Evolutionary conservation across 345 rosid species (phyloP).

Genomic region (Arabis hirsuta): DNA sequence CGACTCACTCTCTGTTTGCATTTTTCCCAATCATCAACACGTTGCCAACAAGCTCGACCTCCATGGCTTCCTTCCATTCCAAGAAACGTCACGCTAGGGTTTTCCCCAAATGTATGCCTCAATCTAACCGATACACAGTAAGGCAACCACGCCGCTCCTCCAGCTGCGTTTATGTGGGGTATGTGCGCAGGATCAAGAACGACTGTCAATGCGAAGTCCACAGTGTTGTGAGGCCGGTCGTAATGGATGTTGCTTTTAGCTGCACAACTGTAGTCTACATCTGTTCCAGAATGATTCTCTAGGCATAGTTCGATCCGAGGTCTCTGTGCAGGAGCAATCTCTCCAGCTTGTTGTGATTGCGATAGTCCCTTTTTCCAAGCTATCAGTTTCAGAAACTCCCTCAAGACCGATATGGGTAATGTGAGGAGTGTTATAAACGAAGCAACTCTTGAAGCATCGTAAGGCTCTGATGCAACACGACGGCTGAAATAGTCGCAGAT

Average conservation of each 20-base stretch:
- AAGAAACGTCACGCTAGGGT: conserved; percentile 59
- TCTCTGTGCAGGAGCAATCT: conserved; percentile 83
- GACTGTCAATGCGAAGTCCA: conserved; percentile 84
- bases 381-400: conserved; percentile 92
- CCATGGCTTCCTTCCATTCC: conserved; percentile 99
- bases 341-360: conserved; percentile 81
- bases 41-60: conserved; percentile 90
- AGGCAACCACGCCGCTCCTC: conserved; percentile 99
- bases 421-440: conserved; percentile 99
- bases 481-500: conserved; percentile 99
- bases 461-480: conserved; percentile 97
- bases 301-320: conserved; percentile 93
- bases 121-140: conserved; percentile 90
- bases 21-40: conserved; percentile 88
- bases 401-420: conserved; percentile 82
- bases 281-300: conserved; percentile 80
- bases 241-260: conserved; percentile 90
- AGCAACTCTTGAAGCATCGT: conserved; percentile 97
- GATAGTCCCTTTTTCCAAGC: conserved; percentile 96
- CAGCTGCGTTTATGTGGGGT: conserved; percentile 85
- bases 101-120: conserved; percentile 81
- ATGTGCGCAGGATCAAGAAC: conserved; percentile 95
- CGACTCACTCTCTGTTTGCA: conserved; percentile 82
- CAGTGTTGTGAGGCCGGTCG: conserved; percentile 78
- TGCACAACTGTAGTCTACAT: conserved; percentile 54